phyloP scores from a whole-genome alignment of 2,329 filamentous ascomycete species.

The Beauveria pseudobassiana region DNA sequence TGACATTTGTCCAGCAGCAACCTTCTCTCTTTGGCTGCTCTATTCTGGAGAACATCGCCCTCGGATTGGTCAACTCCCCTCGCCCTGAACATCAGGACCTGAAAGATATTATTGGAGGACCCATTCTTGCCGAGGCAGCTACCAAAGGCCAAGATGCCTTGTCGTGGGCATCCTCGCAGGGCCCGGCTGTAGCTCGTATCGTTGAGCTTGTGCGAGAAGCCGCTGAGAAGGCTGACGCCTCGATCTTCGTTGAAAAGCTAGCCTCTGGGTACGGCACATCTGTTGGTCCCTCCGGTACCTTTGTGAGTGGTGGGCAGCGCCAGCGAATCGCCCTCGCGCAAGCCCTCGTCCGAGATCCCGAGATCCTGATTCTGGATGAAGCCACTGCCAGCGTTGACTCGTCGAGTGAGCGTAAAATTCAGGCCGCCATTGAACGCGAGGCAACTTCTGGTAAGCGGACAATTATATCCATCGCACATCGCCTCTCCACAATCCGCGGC shows the following conservation, averaged over 20 bases:
- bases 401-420: constrained; percentile 39
- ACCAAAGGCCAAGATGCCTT: constrained; percentile 19
- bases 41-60: constrained; percentile 35
- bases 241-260: constrained; percentile 39
- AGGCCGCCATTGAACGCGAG: constrained; percentile 30
- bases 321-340: constrained; percentile 44
- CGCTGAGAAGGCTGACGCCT: constrained; percentile 47
- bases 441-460: constrained; percentile 34
- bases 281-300: constrained; percentile 38
- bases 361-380: constrained; percentile 44
- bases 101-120: constrained; percentile 30
- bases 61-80: constrained; percentile 31
- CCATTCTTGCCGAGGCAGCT: constrained; percentile 36
- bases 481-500: constrained; percentile 45
- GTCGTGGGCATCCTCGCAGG: constrained; percentile 15
- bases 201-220: constrained; percentile 36
- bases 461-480: constrained; percentile 54
- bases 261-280: constrained; percentile 40
- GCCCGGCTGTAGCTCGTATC: constrained; percentile 31
- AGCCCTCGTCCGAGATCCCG: constrained; percentile 40
- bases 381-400: constrained; percentile 46
- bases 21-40: constrained; percentile 26
- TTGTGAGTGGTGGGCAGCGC: constrained; percentile 45
- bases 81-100: constrained; percentile 22
- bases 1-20: constrained; percentile 28